phyloP scores from a whole-genome alignment of 225 moss, liverwort and hornwort genomes.

The Rhytidiadelphus loreus region DNA sequence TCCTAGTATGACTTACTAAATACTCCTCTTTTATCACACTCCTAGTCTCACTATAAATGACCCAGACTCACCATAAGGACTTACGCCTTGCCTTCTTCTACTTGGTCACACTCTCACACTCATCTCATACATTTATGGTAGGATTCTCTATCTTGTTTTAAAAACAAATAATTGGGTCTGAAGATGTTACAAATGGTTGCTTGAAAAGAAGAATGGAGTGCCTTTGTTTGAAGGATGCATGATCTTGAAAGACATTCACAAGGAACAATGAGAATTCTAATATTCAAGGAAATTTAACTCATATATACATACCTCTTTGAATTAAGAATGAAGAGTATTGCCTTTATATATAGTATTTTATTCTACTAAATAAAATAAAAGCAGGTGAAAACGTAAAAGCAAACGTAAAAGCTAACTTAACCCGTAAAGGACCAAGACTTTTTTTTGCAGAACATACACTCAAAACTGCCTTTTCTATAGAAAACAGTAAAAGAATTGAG shows the following conservation, averaged over 20 bases:
- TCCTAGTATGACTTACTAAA: background rate
- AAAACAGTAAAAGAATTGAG: too few species aligned
- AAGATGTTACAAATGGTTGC: background rate
- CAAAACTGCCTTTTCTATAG: too few species aligned
- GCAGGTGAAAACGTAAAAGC: too few species aligned
- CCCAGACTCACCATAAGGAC: too few species aligned
- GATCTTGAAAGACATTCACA: fast-evolving
- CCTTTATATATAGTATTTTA: too few species aligned
- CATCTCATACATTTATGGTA: background rate
- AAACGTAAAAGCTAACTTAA: too few species aligned
- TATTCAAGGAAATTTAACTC: background rate
- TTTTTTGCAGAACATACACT: too few species aligned
- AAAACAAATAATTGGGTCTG: background rate
- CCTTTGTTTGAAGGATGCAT: too few species aligned
- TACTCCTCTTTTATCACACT: background rate
- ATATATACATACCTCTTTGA: background rate
- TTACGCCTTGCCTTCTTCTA: background rate
- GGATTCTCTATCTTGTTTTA: background rate
- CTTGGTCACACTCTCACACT: background rate
- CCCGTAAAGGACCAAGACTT: too few species aligned
- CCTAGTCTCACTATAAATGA: too few species aligned
- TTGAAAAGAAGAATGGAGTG: background rate
- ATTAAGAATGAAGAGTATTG: too few species aligned
- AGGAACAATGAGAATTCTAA: fast-evolving
- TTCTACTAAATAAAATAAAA: too few species aligned